phyloP scores from a whole-genome alignment of 352 stramenopile species.

The Phytophthora hibernalis region DNA sequence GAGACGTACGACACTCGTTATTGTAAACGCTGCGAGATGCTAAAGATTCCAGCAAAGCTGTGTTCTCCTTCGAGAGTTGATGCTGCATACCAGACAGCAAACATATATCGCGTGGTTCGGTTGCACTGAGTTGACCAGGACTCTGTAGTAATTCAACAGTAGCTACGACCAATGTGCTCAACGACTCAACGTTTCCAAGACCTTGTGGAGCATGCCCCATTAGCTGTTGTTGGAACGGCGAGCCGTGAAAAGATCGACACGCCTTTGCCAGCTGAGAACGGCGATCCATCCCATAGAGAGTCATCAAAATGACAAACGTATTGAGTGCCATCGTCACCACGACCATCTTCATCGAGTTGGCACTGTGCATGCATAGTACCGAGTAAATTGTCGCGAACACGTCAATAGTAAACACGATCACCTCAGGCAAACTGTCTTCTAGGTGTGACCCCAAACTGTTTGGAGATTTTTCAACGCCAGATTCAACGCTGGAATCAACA shows the following conservation, averaged over 20 bases:
- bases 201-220: background rate
- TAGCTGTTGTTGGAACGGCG: slow-evolving; percentile 3
- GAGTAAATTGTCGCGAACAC: slow-evolving; percentile 46
- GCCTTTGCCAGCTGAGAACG: background rate
- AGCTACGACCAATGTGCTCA: slow-evolving; percentile 8
- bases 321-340: too few relatives aligned
- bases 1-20: background rate
- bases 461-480: slow-evolving; percentile 38
- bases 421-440: slow-evolving; percentile 31
- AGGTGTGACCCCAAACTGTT: slow-evolving; percentile 29
- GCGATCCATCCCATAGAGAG: too few relatives aligned
- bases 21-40: slow-evolving; percentile 25
- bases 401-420: slow-evolving; percentile 37
- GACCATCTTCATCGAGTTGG: too few relatives aligned
- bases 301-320: too few relatives aligned
- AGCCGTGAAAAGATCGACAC: slow-evolving; percentile 1
- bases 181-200: background rate
- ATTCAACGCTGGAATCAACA: slow-evolving; percentile 37
- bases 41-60: slow-evolving; percentile 6
- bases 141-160: slow-evolving; percentile 24
- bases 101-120: slow-evolving; percentile 15
- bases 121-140: slow-evolving; percentile 19
- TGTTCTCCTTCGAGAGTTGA: slow-evolving; percentile 14
- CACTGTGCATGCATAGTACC: slow-evolving; percentile 22
- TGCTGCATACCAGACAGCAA: slow-evolving; percentile 28